phyloP scores from a whole-genome alignment of 768 basidiomycete species.

The Lactarius vividus region DNA sequence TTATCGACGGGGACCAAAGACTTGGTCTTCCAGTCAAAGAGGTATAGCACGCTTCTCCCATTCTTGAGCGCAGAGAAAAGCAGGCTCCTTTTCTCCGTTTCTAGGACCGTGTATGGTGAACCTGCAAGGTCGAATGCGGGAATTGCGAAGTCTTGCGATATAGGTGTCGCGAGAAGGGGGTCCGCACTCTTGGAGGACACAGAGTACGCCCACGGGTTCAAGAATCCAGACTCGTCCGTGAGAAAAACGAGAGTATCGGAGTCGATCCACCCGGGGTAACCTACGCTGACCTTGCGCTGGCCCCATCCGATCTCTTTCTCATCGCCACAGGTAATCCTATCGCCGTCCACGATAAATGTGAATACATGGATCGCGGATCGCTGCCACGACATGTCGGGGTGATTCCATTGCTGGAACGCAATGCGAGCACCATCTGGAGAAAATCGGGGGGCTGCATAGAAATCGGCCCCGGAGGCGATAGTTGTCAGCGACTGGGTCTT shows the following conservation, averaged over 20 bases:
- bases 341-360: constrained; percentile 36
- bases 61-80: constrained; percentile 8
- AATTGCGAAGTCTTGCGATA: too few species aligned
- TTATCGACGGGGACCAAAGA: constrained; percentile 10
- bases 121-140: too few species aligned
- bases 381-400: constrained; percentile 74
- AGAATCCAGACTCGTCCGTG: too few species aligned
- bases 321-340: constrained; percentile 13
- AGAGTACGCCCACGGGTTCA: too few species aligned
- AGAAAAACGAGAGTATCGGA: too few species aligned
- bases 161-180: too few species aligned
- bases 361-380: constrained; percentile 55
- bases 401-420: constrained; percentile 66
- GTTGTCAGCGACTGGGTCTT: constrained; percentile 42
- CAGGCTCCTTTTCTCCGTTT: neutral
- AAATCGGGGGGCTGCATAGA: constrained; percentile 63
- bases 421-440: constrained; percentile 56
- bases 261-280: constrained; percentile 13
- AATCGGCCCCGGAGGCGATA: constrained; percentile 61
- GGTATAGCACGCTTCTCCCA: constrained; percentile 7
- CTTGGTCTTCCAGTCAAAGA: neutral
- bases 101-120: too few species aligned
- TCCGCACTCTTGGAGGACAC: too few species aligned
- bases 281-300: constrained; percentile 10
- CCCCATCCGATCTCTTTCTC: constrained; percentile 11